Base-by-base conservation (phyloP, 2,329 filamentous ascomycete genomes). In the Curvularia lunata region DNA sequence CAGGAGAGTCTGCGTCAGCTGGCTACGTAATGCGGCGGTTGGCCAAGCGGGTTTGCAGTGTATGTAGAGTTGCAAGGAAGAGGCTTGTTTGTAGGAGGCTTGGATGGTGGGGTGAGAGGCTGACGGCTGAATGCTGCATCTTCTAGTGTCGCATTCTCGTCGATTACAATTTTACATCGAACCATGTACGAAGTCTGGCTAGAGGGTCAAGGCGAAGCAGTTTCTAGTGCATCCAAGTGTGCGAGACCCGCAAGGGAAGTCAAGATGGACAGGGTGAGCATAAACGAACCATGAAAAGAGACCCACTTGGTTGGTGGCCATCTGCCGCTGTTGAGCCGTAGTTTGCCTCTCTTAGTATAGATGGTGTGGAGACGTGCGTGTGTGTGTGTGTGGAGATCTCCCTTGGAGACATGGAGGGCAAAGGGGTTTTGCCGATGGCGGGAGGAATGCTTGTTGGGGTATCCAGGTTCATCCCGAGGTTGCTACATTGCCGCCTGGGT, bases 271-370 rank as follows among this genome's bases (percentile, higher is more conserved):
- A 51, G 47, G 18, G 28, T 45, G 28, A 27, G 27, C 49, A 53
- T 48, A 40, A 47, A 53, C 51, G 46, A 37, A 18, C 37, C 27
- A 46, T 48, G 41, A 56, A 37, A 16, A 47, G 21, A 21, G 48
- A 34, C 34, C 55, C 48, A 51, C 53, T 42, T 52, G 34, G 34
- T 38, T 13, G 18, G 45, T 52, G 41, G 37, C 37, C 50, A 53
- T 52, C 52, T 61, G 57, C 59, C 49, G 54, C 58, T 63, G 62
- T 67, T 67, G 61, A 63, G 53, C 65, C 50, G 60, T 52, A 47
- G 38, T 34, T 8, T 52, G 49, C 56, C 65, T 51, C 48, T 60
- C 32, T 19, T 48, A 63, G 65, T 56, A 50, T 60, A 59, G 57
- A 56, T 46, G 12, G 51, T 46, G 64, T 68, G 66, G 66, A 63